Evolutionary conservation across 768 basidiomycete genomes (phyloP).

Genomic region (Mycena rosella): DNA sequence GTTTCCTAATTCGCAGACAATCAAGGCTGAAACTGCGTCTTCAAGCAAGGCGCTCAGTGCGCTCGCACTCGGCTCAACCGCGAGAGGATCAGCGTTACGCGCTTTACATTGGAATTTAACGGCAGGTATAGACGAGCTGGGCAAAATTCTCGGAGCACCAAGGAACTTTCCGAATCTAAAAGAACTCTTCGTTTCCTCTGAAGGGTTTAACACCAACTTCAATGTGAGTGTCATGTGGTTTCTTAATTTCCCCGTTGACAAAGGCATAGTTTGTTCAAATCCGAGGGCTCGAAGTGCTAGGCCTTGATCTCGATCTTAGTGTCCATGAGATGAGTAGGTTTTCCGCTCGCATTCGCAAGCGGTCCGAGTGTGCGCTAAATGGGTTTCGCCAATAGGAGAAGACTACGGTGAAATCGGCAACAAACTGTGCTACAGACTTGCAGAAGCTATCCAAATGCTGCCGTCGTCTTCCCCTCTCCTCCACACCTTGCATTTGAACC

Average conservation of each 20-base stretch:
- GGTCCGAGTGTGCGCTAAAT: not conserved
- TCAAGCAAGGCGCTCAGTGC: too few relatives aligned
- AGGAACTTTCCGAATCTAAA: constrained; percentile 20
- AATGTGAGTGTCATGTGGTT: not conserved
- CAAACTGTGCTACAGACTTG: constrained; percentile 7
- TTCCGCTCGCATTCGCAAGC: too few relatives aligned
- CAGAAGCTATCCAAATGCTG: constrained; percentile 16
- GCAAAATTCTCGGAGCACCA: not conserved
- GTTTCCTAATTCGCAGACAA: too few relatives aligned
- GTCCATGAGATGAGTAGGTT: too few relatives aligned
- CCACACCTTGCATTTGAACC: constrained; percentile 5
- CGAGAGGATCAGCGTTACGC: too few relatives aligned
- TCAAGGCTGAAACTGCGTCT: too few relatives aligned
- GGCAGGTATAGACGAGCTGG: too few relatives aligned
- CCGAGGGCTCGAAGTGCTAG: constrained; percentile 5
- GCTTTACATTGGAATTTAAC: too few relatives aligned
- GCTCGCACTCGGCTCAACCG: too few relatives aligned
- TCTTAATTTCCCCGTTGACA: not conserved
- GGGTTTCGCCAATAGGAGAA: too few relatives aligned
- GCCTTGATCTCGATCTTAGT: not conserved
- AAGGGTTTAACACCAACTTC: constrained; percentile 7
- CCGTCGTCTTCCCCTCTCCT: constrained; percentile 11
- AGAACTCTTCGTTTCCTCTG: not conserved
- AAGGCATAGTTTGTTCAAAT: constrained; percentile 11
- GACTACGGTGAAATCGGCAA: not conserved